Conservation (phyloP, 1,139 yeast species). For the Yamadazyma jaroonii region DNA sequence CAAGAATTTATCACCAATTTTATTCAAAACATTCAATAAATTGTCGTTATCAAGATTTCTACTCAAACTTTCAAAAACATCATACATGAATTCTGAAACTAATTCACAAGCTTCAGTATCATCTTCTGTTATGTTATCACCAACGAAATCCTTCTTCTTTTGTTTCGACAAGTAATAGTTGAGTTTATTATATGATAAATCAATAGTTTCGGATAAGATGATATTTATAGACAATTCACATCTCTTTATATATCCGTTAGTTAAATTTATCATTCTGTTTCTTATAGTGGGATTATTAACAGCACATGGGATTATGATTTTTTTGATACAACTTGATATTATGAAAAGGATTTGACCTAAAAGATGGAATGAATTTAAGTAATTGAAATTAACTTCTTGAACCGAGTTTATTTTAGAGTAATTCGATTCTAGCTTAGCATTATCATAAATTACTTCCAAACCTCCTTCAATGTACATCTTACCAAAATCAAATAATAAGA, state of each 20-base stretch:
- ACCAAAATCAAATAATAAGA: constrained; percentile 69
- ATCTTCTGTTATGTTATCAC: constrained; percentile 47
- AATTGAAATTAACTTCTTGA: constrained; percentile 37
- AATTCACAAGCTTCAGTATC: constrained; percentile 71
- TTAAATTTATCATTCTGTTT: constrained; percentile 58
- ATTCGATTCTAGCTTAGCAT: constrained; percentile 28
- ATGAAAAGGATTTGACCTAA: constrained; percentile 64
- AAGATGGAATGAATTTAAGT: constrained; percentile 50
- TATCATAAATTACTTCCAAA: constrained; percentile 64
- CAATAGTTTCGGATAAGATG: constrained; percentile 59
- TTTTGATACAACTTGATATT: constrained; percentile 67
- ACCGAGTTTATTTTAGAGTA: constrained; percentile 21
- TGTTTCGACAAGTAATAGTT: constrained; percentile 46
- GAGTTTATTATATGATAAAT: constrained; percentile 47
- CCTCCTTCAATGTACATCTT: constrained; percentile 72
- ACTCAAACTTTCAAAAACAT: constrained; percentile 35
- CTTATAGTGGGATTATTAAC: constrained; percentile 61
- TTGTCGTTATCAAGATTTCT: constrained; percentile 51
- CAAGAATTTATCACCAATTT: constrained; percentile 61
- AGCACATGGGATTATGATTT: constrained; percentile 71
- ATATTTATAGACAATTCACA: constrained; percentile 70
- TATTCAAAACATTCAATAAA: constrained; percentile 49
- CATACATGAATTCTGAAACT: constrained; percentile 51
- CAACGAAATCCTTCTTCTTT: constrained; percentile 30
- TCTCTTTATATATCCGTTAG: constrained; percentile 64